Base-by-base conservation (phyloP, 768 basidiomycete species). In the Collybia sp. region DNA sequence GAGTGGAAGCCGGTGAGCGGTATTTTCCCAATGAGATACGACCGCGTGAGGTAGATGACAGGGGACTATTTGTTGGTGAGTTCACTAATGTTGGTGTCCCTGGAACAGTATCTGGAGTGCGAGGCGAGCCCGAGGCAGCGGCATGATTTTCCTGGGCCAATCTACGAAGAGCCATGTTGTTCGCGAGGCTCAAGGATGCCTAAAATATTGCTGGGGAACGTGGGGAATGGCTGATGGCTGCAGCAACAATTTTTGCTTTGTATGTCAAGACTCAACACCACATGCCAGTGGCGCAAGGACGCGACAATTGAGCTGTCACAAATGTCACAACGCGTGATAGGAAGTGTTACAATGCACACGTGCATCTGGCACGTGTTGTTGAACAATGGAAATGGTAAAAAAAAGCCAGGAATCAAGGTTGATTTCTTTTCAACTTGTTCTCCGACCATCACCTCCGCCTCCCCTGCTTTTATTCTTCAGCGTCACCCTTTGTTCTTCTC, bases 1-100 rank as follows among this genome's bases (percentile, higher is more conserved):
- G 82, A 0, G 84, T 82, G 1, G 76, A 65, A 31, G 77, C 79
- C 3, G 77, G 88, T 9, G 77, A 85, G 35, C 82, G 71, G 61
- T 81, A 63, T 55, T 72, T 55, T 51, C 75, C 72, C 55, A 83
- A 70, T 30, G 79, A 76, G 52, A 60, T 67, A 60, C 59, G 76
- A 66, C 56, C 70, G n/a, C 62, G 65, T 5, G 78, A 75, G 2
- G 74, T 75, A 4, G 66, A 61, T 2, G 73, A 64, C 11, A 61
- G 51, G 5, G 57, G 53, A 9, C 57, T 47, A 16, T 45, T 56
- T 12, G 52, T 64, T 5, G 66, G 71, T 12, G 60, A 70, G 42
- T 54, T 64, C n/a, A 67, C 51, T 19, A 58, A 52, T 30, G 55
- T 57, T 30, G 42, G 42, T 49, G 53, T 40, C 6, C 31, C 19